Evolutionary conservation across 1,284 basidiomycete genomes (phyloP), one percentile per base, ranked within the genome.

Genomic region (Sphaerobolus stellatus): DNA sequence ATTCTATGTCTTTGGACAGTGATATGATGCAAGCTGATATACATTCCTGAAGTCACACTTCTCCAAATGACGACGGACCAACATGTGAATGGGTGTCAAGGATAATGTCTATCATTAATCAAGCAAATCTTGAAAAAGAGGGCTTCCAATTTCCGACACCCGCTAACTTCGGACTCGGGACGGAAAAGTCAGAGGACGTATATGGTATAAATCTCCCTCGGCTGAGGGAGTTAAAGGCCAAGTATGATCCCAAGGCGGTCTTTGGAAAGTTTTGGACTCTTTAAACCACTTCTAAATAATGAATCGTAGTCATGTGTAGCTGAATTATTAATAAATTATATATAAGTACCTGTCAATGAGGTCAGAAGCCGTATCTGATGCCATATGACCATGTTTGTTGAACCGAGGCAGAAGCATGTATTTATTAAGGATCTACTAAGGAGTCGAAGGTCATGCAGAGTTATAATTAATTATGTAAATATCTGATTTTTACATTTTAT

Each of bases 161-260:
- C 16, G 8, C n/a, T 7, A 25, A 13, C 11, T 25, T 24, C 9
- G 46, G 46, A 22, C 13, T 14, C 24, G 46, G 25, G 11, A 11
- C 18, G 18, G 33, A 36, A 11, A 18, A 11, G 11, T 18, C 33
- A 36, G 33, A 36, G 33, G 33, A 36, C 33, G 29, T 71, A 5
- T 68, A 62, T 50, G 69, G 68, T 9, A 52, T 53, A 2, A 68
- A 71, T 43, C 61, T 71, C 20, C 56, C 64, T 11, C 59, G 64
- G 29, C 57, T 74, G 54, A 52, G 61, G 8, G 57, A 60, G 55
- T 20, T 69, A 31, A 74, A 74, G 60, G 63, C 63, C 9, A 68
- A 65, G 56, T 73, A 73, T 52, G 72, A 74, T 59, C 71, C 69
- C 18, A 59, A 62, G 56, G 63, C 62, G 47, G 54, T 71, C 20